phyloP scores from a whole-genome alignment of 345 rosid genomes.

The Gossypium thurberi region DNA sequence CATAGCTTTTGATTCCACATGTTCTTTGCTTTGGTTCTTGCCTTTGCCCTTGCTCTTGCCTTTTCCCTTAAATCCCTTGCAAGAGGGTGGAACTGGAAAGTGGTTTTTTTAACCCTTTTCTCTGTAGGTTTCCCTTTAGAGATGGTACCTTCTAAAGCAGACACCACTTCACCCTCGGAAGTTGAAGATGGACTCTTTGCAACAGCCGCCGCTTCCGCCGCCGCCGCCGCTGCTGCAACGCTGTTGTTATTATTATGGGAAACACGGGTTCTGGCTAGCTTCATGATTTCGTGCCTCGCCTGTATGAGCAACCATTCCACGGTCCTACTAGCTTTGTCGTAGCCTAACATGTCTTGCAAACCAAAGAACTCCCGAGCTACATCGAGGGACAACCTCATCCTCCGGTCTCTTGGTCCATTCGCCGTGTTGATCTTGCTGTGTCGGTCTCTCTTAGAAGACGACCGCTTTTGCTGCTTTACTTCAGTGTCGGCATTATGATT shows the following conservation, averaged over 20 bases:
- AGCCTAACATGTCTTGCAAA: conserved; percentile 75
- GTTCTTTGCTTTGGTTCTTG: conserved; percentile 49
- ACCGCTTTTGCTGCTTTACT: background rate
- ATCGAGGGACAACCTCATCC: conserved; percentile 76
- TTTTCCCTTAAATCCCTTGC: conserved; percentile 46
- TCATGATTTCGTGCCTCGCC: conserved; percentile 50
- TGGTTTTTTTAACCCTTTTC: conserved; percentile 28
- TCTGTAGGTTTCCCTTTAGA: conserved; percentile 23
- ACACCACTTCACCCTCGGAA: conserved; percentile 41
- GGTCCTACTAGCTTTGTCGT: conserved; percentile 76
- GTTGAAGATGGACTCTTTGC: conserved; percentile 33
- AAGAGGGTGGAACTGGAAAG: conserved; percentile 16
- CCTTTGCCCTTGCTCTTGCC: conserved; percentile 72
- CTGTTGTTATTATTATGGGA: conserved; percentile 4
- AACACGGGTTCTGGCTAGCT: conserved; percentile 19
- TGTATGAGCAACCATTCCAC: conserved; percentile 74
- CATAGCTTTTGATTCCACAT: conserved; percentile 13
- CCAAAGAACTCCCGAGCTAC: conserved; percentile 69
- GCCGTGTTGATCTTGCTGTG: conserved; percentile 88
- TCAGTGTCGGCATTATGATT: background rate
- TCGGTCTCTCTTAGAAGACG: conserved; percentile 47
- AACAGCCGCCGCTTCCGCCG: background rate
- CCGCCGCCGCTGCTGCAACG: background rate
- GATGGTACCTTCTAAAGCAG: conserved; percentile 14
- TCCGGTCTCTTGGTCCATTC: conserved; percentile 70